These are phyloP conservation scores for Echinochloa phyllopogon DNA, from an alignment of 176 grass and related monocot species.

Conservation along the genomic window DNA sequence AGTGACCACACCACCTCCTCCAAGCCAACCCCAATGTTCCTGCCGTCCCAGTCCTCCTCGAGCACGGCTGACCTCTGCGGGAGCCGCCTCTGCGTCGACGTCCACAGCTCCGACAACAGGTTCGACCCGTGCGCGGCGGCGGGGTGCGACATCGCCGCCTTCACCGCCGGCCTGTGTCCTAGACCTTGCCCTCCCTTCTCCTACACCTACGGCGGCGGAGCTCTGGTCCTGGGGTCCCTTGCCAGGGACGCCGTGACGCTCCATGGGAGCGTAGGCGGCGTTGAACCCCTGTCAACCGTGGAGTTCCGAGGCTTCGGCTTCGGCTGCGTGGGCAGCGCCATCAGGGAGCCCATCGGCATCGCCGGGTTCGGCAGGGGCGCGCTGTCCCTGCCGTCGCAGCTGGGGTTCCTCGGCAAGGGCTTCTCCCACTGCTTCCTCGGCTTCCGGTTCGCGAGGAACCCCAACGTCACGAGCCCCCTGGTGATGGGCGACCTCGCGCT, in stretches of 20 bases:
- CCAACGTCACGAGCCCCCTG: conserved; percentile 52
- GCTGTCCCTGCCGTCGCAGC: conserved; percentile 52
- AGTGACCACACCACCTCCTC: neutral
- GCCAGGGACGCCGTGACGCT: conserved; percentile 44
- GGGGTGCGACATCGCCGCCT: conserved; percentile 46
- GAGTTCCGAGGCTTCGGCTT: conserved; percentile 44
- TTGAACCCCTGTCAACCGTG: neutral
- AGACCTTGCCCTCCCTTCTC: conserved; percentile 61
- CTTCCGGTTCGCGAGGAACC: conserved; percentile 49
- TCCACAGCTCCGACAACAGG: conserved; percentile 60
- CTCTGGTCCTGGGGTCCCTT: conserved; percentile 51
- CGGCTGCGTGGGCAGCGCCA: conserved; percentile 55
- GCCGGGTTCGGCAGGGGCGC: conserved; percentile 57
- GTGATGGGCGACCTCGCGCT: conserved; percentile 56
- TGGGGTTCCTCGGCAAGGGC: conserved; percentile 53
- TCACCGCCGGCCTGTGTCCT: conserved; percentile 38
- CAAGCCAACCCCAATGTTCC: conserved; percentile 31
- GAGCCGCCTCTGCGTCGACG: conserved; percentile 41
- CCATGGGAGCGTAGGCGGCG: conserved; percentile 11
- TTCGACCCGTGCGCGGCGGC: conserved; percentile 46
- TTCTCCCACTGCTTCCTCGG: conserved; percentile 67
- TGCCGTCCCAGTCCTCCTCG: conserved; percentile 39
- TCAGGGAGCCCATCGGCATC: conserved; percentile 58
- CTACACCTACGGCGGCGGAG: conserved; percentile 59
- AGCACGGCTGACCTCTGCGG: conserved; percentile 28